Base-by-base conservation (phyloP, 495 filamentous ascomycete species). In the Choiromyces venosus region DNA sequence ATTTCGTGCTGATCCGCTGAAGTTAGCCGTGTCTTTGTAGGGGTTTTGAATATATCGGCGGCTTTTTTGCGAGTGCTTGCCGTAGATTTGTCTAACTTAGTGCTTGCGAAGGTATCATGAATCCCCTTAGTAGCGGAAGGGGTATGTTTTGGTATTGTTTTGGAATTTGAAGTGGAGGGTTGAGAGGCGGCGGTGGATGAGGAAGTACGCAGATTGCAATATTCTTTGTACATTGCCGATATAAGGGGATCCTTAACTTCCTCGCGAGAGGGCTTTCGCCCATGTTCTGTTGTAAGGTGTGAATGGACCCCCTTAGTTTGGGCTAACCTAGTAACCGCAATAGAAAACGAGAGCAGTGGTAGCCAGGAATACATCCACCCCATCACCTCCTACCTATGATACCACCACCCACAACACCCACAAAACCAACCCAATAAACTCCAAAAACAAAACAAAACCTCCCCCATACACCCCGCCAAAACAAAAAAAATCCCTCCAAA, bases 161-260 rank as follows among this genome's bases (percentile, higher is more conserved):
- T 70, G 74, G 76, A 73, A 67, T 29, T 61, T 33, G 52, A 61
- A 14, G 75, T 38, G 35, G 78, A 73, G 36, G 87, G 29, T 83
- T 86, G 79, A 78, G 65, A 39, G 68, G 69, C 35, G 68, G 69
- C 70, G 76, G 40, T 18, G 37, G 80, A 44, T 37, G 66, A 84
- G 76, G 67, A 76, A 76, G 80, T 87, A 73, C 78, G 82, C 10
- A 83, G 81, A 70, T 88, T 90, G 74, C 88, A 88, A 85, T 98
- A 99, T 74, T 92, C 89, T 78, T 94, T 97, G 83, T 99, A 97
- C 84, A 97, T 97, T 2, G 87, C 85, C 52, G 92, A 93, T 96
- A 35, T 56, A 36, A 70, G 38, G 40, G 66, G 21, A 77, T 93
- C 88, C 72, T 97, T 97, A 81, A 97, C 96, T 82, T 97, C 93